Conservation (phyloP, 2,329 filamentous ascomycete genomes). For the Neonectria magnoliae region DNA sequence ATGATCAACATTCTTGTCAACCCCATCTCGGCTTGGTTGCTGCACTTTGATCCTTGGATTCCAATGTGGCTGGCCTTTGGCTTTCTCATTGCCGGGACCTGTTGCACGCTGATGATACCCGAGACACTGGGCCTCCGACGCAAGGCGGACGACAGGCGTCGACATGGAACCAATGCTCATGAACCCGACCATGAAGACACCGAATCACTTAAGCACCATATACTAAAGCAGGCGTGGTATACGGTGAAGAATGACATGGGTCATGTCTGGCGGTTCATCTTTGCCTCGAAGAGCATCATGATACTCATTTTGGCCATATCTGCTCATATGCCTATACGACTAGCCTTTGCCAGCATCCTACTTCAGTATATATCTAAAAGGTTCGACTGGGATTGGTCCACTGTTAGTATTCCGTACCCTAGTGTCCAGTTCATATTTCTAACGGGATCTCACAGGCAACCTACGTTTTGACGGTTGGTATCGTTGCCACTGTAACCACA, state of each 20-base stretch:
- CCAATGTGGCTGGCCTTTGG: conserved; percentile 50
- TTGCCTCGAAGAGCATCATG: conserved; percentile 51
- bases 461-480: conserved; percentile 52
- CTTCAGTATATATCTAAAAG: conserved; percentile 64
- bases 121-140: conserved; percentile 54
- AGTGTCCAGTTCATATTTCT: neutral
- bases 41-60: conserved; percentile 53
- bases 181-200: neutral
- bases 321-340: conserved; percentile 41
- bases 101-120: conserved; percentile 49
- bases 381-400: conserved; percentile 60
- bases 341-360: conserved; percentile 49
- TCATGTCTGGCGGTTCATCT: conserved; percentile 53
- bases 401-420: conserved; percentile 37
- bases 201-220: conserved; percentile 19
- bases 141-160: conserved; percentile 40
- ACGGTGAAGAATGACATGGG: conserved; percentile 44
- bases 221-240: conserved; percentile 40
- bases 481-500: conserved; percentile 49
- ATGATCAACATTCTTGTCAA: conserved; percentile 51
- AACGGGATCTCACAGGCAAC: conserved; percentile 47
- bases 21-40: conserved; percentile 53
- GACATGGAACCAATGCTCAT: conserved; percentile 14
- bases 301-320: conserved; percentile 50
- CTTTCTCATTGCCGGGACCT: conserved; percentile 42